Conservation (phyloP, 1,139 yeast genomes). For the Debaryomycetaceae sp. region DNA sequence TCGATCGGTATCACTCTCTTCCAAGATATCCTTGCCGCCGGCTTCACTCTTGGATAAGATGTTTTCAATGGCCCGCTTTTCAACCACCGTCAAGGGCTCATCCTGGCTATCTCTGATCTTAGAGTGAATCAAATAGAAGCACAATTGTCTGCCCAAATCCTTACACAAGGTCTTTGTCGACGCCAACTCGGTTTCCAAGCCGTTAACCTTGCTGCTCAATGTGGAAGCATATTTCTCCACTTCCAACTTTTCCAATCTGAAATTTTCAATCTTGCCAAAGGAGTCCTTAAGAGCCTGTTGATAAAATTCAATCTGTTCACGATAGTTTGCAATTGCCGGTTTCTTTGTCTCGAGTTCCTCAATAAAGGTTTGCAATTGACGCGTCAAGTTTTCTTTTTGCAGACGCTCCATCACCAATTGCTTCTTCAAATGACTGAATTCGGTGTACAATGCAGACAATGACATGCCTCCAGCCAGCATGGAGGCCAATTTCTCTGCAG, state of each 20-base stretch:
- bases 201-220: constrained; percentile 24
- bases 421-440: constrained; percentile 60
- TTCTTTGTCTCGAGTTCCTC: constrained; percentile 75
- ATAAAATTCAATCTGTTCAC: constrained; percentile 48
- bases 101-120: constrained; percentile 49
- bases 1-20: constrained; percentile 62
- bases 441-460: constrained; percentile 64
- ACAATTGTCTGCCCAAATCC: constrained; percentile 79
- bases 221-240: constrained; percentile 36
- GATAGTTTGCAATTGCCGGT: constrained; percentile 69
- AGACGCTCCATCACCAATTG: constrained; percentile 67
- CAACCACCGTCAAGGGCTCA: constrained; percentile 56
- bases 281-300: constrained; percentile 37
- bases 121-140: constrained; percentile 64
- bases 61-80: constrained; percentile 49
- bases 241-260: constrained; percentile 36
- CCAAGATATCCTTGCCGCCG: constrained; percentile 15
- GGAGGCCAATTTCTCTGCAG: constrained; percentile 43
- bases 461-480: constrained; percentile 51
- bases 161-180: constrained; percentile 52
- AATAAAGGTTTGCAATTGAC: constrained; percentile 67
- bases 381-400: constrained; percentile 66
- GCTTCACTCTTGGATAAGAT: constrained; percentile 37
- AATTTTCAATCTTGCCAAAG: constrained; percentile 34
- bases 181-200: constrained; percentile 36